Percentiles rank a stretch among this genome's conserved stretches.
Conservation (phyloP, 257 asterid genomes). For the Mentha longifolia region DNA sequence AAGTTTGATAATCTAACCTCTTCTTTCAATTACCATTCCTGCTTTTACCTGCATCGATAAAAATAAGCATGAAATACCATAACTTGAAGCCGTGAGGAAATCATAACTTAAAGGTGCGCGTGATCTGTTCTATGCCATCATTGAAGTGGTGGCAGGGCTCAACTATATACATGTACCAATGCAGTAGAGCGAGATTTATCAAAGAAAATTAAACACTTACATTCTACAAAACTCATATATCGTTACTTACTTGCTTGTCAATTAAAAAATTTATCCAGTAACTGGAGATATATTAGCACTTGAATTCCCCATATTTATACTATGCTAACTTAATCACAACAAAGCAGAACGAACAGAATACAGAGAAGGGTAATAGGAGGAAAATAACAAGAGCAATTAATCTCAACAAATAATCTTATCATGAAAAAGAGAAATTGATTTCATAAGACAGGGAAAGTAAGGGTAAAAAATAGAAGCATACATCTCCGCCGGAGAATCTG, state of each 20-base stretch:
- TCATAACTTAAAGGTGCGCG: background rate
- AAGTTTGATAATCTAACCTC: slow-evolving; percentile 59
- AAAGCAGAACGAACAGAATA: too few species aligned
- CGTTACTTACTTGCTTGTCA: too few species aligned
- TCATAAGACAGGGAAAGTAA: background rate
- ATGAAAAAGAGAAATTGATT: too few species aligned
- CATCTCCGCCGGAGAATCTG: slow-evolving; percentile 85
- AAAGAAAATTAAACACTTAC: too few species aligned
- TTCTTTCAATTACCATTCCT: slow-evolving; percentile 85
- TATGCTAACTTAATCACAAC: too few species aligned
- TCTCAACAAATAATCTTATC: too few species aligned
- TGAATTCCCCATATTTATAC: too few species aligned
- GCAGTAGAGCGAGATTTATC: too few species aligned
- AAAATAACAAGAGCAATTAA: background rate
- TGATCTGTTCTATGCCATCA: slow-evolving; percentile 2
- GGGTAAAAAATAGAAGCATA: slow-evolving; percentile 32
- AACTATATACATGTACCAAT: slow-evolving; percentile 7
- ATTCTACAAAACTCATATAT: too few species aligned
- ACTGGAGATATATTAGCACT: background rate
- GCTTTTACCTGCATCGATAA: slow-evolving; percentile 72
- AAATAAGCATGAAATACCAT: slow-evolving; percentile 25
- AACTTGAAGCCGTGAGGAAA: slow-evolving; percentile 19
- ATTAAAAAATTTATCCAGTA: too few species aligned
- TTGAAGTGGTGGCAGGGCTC: background rate
- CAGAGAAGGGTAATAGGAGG: too few species aligned